Base-by-base conservation (phyloP, 331 rosid species). In the Arachis monticola region DNA sequence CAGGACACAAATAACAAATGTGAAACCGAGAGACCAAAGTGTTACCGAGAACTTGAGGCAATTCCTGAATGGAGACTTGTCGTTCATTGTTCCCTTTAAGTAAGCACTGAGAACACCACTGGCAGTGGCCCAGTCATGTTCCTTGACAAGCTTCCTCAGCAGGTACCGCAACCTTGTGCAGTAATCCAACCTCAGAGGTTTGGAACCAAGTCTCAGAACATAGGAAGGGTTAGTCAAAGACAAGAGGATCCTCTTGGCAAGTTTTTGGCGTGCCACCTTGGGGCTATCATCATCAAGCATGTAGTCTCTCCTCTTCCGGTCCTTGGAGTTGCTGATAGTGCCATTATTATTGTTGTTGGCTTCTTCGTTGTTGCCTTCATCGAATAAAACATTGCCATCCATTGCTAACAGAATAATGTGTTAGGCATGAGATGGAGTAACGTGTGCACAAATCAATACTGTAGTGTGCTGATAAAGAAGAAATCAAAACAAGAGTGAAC, bases 11-110 rank as follows among this genome's bases (percentile, higher is more conserved):
- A 80, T 6, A 72, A 35, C 8, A 69, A 52, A 17, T 57, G 46
- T 12, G 11, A 44, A 48, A 40, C 41, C 0, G 47, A 66, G 14
- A 12, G 13, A 7, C 3, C 2, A 7, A 42, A 51, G 17, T 31
- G 47, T 68, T 86, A 93, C 97, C 84, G 83, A 76, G 79, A 77
- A 93, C 84, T 86, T 93, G 63, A 91, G 77, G 30, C 84, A 88
- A 44, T 89, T 91, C 11, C 41, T 81, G 2, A 32, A 3, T 10
- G 87, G 85, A 55, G 88, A 82, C 40, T 2, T 38, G 8, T 87
- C 90, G 22, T 78, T 77, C 57, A 77, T 13, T 0, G 91, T 87
- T 42, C 80, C 89, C 61, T 83, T 75, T 60, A 89, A 14, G 73
- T 88, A 82, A 64, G 79, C 83, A 77, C 91, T 88, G 41, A 91